phyloP scores from a whole-genome alignment of 140 eudicot genomes.

The Oenanthe javanica region DNA sequence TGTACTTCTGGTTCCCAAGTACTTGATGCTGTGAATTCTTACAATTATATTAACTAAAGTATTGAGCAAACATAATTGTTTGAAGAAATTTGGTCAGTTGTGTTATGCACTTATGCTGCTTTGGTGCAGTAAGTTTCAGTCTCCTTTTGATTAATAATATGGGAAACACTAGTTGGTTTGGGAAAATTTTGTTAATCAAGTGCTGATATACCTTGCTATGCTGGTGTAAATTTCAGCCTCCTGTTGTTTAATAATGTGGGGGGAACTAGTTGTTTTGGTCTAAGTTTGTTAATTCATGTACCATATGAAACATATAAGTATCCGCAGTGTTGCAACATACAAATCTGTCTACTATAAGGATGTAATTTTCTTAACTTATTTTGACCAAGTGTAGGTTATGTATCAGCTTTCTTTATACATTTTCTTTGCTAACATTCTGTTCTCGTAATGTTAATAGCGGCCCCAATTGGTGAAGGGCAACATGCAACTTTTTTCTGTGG shows the following conservation, averaged over 20 bases:
- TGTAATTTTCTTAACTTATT: not conserved
- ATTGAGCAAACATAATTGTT: not conserved
- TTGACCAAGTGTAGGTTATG: not conserved
- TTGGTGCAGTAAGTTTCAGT: not conserved
- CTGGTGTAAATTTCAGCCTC: not conserved
- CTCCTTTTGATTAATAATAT: not conserved
- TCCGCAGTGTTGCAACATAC: not conserved
- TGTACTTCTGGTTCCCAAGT: conserved; percentile 14
- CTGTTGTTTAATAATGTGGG: not conserved
- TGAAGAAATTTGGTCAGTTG: not conserved
- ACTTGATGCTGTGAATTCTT: not conserved
- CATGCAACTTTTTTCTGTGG: conserved; percentile 95
- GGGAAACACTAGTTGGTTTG: not conserved
- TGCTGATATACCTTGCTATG: not conserved
- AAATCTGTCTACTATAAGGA: not conserved
- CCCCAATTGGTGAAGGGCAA: conserved; percentile 94
- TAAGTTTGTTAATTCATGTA: not conserved
- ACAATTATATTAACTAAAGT: not conserved
- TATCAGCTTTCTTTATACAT: not conserved
- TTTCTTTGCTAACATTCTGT: conserved; percentile 12
- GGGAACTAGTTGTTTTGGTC: not conserved
- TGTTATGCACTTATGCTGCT: not conserved
- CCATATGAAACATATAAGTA: not conserved
- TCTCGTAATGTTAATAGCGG: conserved; percentile 32
- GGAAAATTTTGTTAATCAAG: not conserved